Base-by-base conservation (phyloP, 2,329 filamentous ascomycete genomes). In the Pseudogymnoascus sp. region DNA sequence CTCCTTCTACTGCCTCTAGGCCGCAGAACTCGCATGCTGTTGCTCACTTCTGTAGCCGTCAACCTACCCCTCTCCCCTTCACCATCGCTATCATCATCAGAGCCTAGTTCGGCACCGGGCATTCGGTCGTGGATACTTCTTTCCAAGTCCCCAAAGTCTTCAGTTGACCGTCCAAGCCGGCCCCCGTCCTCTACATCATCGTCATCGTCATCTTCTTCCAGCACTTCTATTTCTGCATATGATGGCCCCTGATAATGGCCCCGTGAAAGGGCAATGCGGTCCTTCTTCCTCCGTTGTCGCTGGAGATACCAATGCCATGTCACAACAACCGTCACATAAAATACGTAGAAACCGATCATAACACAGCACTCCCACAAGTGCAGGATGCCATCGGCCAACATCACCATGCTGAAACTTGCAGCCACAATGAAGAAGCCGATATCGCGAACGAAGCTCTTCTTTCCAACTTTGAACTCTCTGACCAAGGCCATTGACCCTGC, bases 401-500 rank as follows among this genome's bases (percentile, higher is more conserved):
- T 93, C 2, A 88, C 78, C 83, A 97, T 90, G 72, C 90, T 92
- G 76, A 98, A 97, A 65, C 83, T 82, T 14, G 95, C 89, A 1
- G 95, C 90, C 11, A 91, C 81, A 63, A 96, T 89, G 74, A 99
- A 99, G 78, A 97, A 99, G 64, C 86, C 84, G 10, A 98, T 89
- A 72, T 99, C 95, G 67, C 95, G 84, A 22, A 97, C 84, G 73
- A 98, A 99, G 37, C 91, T 95, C 75, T 89, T 90, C 70, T 87
- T 88, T 61, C 91, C 90, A 61, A 99, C 95, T 68, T 88, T 89
- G 75, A 99, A 99, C 62, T 96, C 95, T 67, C 91, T 84, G n/a
- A 97, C 93, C 62, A 99, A 77, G 12, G 93, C 95, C 95, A 99
- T 99, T 63, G 92, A 96, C 14, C 95, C 95, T 4, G 93, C 92